Base-by-base conservation (phyloP, 768 basidiomycete genomes). In the Cubamyces sp. region DNA sequence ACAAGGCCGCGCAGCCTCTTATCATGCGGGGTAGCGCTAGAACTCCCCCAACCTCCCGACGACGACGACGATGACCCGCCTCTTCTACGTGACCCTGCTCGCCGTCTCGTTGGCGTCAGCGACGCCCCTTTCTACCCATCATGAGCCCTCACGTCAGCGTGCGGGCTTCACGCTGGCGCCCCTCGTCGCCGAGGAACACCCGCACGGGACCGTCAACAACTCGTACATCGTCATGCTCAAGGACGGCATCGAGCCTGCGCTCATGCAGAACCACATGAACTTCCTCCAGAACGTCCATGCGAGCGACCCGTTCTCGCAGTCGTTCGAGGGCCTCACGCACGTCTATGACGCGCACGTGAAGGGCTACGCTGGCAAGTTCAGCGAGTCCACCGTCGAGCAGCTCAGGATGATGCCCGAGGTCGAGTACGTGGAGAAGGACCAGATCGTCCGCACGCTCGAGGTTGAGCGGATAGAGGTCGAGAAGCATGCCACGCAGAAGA, bases 211-310 rank as follows among this genome's bases (percentile, higher is more conserved):
- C 59, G 78, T 96, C 73, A 87, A 90, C 78, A 90, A 96, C 81
- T 91, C 92, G n/a, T 98, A 98, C 79, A 94, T 98, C 65, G 85
- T 98, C 74, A 83, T 94, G 73, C 81, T 98, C 65, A 94, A 92
- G 82, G 81, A 87, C 61, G 87, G 84, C 59, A 65, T 88, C 14
- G 79, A 86, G 5, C 69, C 80, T 9, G 74, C 79, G 18, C 76
- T 87, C 42, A 79, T 89, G 73, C 76, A 84, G 69, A 90, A 88
- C 75, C 94, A 96, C 73, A 76, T 94, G 75, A 88, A 88, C 74
- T 87, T 91, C 76, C 76, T 97, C 54, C 78, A 88, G 71, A 75
- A 73, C n/a, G 77, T 76, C n/a, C 86, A 89, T 41, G 80, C 85
- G 52, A 72, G 77, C 49, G 80, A 84, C 48, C 80, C 85, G 55